Evolutionary conservation across 2,329 filamentous ascomycete species (phyloP).

Genomic region (Monosporascus sp.): DNA sequence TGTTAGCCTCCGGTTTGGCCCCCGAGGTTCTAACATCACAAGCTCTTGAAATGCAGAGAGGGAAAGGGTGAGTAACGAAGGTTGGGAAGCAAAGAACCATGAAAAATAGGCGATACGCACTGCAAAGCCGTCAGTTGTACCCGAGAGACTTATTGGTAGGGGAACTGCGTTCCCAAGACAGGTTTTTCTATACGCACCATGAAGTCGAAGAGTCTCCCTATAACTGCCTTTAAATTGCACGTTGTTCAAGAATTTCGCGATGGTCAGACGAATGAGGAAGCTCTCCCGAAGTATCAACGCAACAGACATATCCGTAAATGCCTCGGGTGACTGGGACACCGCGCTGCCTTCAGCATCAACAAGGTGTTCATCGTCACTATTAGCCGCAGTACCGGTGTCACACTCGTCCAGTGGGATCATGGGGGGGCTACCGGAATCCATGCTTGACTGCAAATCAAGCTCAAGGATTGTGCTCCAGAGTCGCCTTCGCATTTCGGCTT

Average conservation of each 20-base stretch:
- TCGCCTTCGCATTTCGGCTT: constrained; percentile 49
- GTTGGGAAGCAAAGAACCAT: neutral
- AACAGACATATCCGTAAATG: constrained; percentile 45
- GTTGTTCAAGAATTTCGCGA: constrained; percentile 40
- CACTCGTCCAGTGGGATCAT: constrained; percentile 42
- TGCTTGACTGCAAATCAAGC: constrained; percentile 45
- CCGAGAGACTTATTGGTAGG: neutral
- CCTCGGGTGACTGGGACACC: constrained; percentile 8
- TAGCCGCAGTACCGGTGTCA: constrained; percentile 45
- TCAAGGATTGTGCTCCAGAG: constrained; percentile 55
- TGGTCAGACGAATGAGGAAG: constrained; percentile 37
- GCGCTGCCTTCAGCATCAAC: constrained; percentile 28
- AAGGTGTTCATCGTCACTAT: constrained; percentile 49
- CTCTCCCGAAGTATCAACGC: constrained; percentile 41
- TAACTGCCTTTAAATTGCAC: constrained; percentile 34
- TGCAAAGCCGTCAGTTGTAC: neutral
- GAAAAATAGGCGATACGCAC: neutral
- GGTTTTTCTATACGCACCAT: constrained; percentile 14
- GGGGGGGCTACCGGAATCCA: constrained; percentile 47
- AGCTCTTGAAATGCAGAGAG: neutral
- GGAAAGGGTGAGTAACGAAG: neutral
- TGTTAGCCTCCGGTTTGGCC: neutral
- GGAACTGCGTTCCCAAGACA: neutral
- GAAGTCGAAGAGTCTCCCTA: constrained; percentile 39
- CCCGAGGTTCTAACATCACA: neutral